Evolutionary conservation across 306 rosid species (phyloP).

Genomic region (Dicorynia guianensis): DNA sequence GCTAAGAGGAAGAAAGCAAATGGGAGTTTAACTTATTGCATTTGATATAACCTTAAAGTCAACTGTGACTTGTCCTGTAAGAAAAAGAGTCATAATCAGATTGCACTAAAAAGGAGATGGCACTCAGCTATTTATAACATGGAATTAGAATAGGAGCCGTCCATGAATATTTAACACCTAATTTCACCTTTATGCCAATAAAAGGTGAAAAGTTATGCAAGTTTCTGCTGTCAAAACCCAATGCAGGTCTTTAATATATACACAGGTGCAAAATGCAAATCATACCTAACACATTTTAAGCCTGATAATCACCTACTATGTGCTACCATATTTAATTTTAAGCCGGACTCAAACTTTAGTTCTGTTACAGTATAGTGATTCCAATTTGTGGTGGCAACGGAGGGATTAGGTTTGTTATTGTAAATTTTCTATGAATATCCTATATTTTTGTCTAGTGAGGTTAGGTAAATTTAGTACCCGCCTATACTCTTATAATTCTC

Average conservation of each 20-base stretch:
- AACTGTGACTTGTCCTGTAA: constrained; percentile 14
- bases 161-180: constrained; percentile 2
- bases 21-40: constrained; percentile 30
- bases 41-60: constrained; percentile 13
- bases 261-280: constrained; percentile 8
- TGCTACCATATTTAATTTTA: constrained; percentile 6
- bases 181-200: constrained; percentile 1
- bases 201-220: too few relatives aligned
- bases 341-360: background rate
- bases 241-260: too few relatives aligned
- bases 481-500: too few relatives aligned
- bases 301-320: background rate
- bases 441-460: too few relatives aligned
- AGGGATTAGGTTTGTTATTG: too few relatives aligned
- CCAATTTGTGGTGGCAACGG: too few relatives aligned
- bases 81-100: constrained; percentile 35
- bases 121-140: background rate
- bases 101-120: constrained; percentile 8
- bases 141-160: background rate
- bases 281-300: background rate
- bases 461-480: too few relatives aligned
- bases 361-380: too few relatives aligned
- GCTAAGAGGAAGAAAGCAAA: background rate
- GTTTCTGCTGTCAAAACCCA: too few relatives aligned
- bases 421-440: too few relatives aligned